Conservation (phyloP, 495 filamentous ascomycete species). For the Trichocladium uniseriatum region DNA sequence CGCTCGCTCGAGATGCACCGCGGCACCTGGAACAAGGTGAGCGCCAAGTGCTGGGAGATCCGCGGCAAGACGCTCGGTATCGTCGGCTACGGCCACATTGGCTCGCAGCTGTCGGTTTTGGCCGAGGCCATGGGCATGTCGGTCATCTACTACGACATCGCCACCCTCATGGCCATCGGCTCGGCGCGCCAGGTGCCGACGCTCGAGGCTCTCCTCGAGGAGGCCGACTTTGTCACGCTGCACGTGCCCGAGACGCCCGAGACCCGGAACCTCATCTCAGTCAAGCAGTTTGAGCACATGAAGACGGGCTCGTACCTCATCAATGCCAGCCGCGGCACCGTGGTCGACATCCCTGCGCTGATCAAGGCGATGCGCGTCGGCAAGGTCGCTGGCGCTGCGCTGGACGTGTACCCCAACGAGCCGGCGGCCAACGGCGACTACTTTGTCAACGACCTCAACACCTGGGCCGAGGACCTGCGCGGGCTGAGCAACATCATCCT, state of each 20-base stretch:
- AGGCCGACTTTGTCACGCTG: slow-evolving; percentile 83
- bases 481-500: slow-evolving; percentile 86
- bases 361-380: slow-evolving; percentile 80
- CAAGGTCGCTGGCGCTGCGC: slow-evolving; percentile 84
- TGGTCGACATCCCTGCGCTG: slow-evolving; percentile 89
- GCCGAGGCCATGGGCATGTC: slow-evolving; percentile 97
- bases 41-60: slow-evolving; percentile 93
- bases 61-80: slow-evolving; percentile 96
- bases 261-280: slow-evolving; percentile 81
- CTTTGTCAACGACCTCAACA: slow-evolving; percentile 77
- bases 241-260: slow-evolving; percentile 92
- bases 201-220: slow-evolving; percentile 62
- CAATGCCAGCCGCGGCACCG: slow-evolving; percentile 87
- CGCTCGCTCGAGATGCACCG: slow-evolving; percentile 89
- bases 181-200: slow-evolving; percentile 73
- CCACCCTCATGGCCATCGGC: slow-evolving; percentile 89
- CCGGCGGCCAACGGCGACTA: slow-evolving; percentile 90
- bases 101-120: slow-evolving; percentile 89
- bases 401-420: slow-evolving; percentile 94
- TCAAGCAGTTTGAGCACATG: slow-evolving; percentile 73
- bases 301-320: slow-evolving; percentile 87
- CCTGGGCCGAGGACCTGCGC: slow-evolving; percentile 79
- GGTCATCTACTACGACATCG: slow-evolving; percentile 90
- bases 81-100: slow-evolving; percentile 96
- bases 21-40: slow-evolving; percentile 97